Evolutionary conservation across 805 yeast species (phyloP), one percentile per base, ranked within the genome.

Genomic region (Candida suzukii): DNA sequence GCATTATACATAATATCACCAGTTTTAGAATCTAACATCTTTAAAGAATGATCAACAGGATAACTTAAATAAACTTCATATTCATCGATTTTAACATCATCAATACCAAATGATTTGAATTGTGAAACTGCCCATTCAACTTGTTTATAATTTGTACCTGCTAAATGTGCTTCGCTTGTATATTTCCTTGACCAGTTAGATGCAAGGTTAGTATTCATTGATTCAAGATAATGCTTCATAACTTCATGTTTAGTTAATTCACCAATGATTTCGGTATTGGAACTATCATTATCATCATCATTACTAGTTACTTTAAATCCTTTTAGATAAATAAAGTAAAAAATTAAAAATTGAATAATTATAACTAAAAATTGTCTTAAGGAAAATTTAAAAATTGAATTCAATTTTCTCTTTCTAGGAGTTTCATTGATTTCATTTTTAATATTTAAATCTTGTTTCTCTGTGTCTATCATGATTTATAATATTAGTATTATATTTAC

Each of bases 31-130:
- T 41, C 44, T 24, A 74, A 47, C 21, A 80, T 53, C 18, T 61
- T 61, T 40, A 80, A 64, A 4, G 68, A 52, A 54, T 72, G 73
- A 39, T 69, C 74, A 2, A 65, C 61, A 2, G 86, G 88, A 48
- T 72, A 71, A 54, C 78, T 80, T 45, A 79, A 60, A 47, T 68
- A 76, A 19, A 76, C 68, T 41, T 79, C 73, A 50, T 71, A 78
- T 3, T 71, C 56, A 45, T 72, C 82, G 37, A 76, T 61, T 21
- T 58, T 57, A 11, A 76, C 56, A 21, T 60, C 52, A 45, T 60
- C 52, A 45, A 77, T 58, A 2, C 86, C 86, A 50, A 63, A 79
- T 46, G 74, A 77, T 37, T 61, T 66, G 49, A 76, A 74, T 56
- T 75, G 72, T 17, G 60, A 64, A 22, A 62, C 62, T 7, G 85